Base-by-base conservation (phyloP, 495 filamentous ascomycete genomes). In the Viridothelium virens region DNA sequence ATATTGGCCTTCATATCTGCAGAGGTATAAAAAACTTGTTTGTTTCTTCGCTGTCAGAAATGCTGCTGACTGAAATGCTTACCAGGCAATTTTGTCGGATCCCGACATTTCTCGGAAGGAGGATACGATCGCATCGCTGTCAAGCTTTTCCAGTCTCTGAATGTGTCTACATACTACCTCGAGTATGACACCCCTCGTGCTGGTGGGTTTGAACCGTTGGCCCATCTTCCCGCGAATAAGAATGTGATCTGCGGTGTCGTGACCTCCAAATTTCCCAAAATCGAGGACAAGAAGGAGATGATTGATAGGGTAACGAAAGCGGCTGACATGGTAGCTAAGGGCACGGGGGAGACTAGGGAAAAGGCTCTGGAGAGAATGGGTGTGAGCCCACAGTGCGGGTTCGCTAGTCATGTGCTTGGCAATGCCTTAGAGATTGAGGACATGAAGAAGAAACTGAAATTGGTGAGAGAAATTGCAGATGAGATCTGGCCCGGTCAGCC, bases 301-400 rank as follows among this genome's bases (percentile, higher is more conserved):
- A 89, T 89, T 78, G 77, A 79, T 66, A 79, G 87, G 9, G 83
- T 91, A 7, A 79, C 83, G 65, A 81, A 85, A 64, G 89, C 89
- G 0, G 89, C 89, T 38, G 82, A 86, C 56, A 85, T 86, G 70
- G 82, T 91, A n/a, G 88, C 87, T 2, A 79, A 88, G 75, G 89
- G 89, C 0, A 85, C 70, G n/a, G 73, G 72, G 3, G 66, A 76
- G 65, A 74, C 72, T 11, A 67, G 73, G 6, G 78, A 79, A 66
- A 76, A 83, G 68, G 80, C 79, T 0, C 75, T 92, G 31, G 82
- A 87, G 74, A 84, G 87, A 68, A 77, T 91, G 47, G 83, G 82
- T 68, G 83, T 91, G 53, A 89, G 85, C 74, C 89, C 89, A 0
- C 89, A 92, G 79, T 92, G 89, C 76, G 90, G 90, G 10, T 92